Conservation (phyloP, 139 green algal species). For the Chlamydomonas schloesseri region DNA sequence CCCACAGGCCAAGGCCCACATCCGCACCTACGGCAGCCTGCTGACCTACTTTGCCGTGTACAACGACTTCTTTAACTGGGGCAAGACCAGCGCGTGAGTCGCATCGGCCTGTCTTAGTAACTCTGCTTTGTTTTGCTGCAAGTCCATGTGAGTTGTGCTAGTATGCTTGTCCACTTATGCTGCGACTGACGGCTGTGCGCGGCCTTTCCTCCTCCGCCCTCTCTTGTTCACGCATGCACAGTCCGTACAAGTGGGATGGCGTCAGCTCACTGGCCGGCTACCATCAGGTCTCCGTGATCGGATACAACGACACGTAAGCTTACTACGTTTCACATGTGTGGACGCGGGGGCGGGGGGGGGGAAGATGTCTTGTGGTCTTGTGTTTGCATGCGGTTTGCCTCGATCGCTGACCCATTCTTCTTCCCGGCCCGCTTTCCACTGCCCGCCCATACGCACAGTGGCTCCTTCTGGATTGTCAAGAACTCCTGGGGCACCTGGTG, state of each 20-base stretch:
- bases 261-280: slow-evolving; percentile 3
- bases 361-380: neutral
- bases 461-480: slow-evolving; percentile 93
- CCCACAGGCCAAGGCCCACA: slow-evolving; percentile 12
- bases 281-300: slow-evolving; percentile 7
- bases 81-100: slow-evolving; percentile 85
- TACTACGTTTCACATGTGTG: too few species aligned
- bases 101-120: too few species aligned
- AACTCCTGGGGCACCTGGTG: slow-evolving; percentile 93
- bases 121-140: too few species aligned
- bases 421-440: too few species aligned
- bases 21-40: neutral
- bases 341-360: too few species aligned
- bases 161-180: too few species aligned
- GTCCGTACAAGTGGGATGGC: slow-evolving; percentile 13
- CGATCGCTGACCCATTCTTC: neutral
- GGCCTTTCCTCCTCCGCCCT: neutral
- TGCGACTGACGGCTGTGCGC: too few species aligned
- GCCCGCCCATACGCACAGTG: neutral
- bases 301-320: slow-evolving; percentile 23
- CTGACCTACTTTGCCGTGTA: slow-evolving; percentile 70
- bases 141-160: too few species aligned
- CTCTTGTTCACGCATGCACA: neutral
- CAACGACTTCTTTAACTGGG: slow-evolving; percentile 75
- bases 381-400: neutral